Evolutionary conservation across 116 monocot genomes (phyloP).

Genomic region (Iris pallida): DNA sequence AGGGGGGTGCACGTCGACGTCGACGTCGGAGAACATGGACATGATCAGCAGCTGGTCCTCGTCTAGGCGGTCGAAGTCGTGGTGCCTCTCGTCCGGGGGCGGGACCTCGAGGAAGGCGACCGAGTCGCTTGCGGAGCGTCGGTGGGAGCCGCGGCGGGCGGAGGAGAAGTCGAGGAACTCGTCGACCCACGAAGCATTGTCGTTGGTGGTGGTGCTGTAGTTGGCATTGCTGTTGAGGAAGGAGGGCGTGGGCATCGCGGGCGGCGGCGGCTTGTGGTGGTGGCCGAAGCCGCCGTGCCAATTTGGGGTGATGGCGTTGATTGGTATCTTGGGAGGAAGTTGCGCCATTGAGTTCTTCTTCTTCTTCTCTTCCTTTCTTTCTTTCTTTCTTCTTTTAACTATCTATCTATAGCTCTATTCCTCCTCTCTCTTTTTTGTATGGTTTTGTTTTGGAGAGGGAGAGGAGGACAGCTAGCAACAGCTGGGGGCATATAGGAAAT

Average conservation of each 20-base stretch:
- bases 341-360: conserved; percentile 3
- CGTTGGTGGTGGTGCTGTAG: conserved; percentile 9
- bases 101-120: conserved; percentile 42
- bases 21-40: conserved; percentile 63
- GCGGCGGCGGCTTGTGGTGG: conserved; percentile 5
- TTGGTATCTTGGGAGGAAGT: not conserved
- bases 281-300: conserved; percentile 26
- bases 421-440: no score
- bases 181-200: conserved; percentile 27
- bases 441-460: not conserved
- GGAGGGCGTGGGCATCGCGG: not conserved
- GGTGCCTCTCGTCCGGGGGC: not conserved
- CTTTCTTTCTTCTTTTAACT: no score
- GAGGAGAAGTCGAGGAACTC: conserved; percentile 72
- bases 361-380: not conserved
- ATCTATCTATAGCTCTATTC: not conserved
- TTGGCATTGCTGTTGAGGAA: not conserved
- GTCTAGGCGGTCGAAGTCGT: conserved; percentile 37
- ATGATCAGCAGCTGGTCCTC: conserved; percentile 63
- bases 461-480: conserved; percentile 7
- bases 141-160: conserved; percentile 33
- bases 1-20: conserved; percentile 13
- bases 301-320: conserved; percentile 15
- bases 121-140: conserved; percentile 53
- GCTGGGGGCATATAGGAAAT: not conserved